Base-by-base conservation (phyloP, 441 rosid genomes). In the Isatis lusitanica region DNA sequence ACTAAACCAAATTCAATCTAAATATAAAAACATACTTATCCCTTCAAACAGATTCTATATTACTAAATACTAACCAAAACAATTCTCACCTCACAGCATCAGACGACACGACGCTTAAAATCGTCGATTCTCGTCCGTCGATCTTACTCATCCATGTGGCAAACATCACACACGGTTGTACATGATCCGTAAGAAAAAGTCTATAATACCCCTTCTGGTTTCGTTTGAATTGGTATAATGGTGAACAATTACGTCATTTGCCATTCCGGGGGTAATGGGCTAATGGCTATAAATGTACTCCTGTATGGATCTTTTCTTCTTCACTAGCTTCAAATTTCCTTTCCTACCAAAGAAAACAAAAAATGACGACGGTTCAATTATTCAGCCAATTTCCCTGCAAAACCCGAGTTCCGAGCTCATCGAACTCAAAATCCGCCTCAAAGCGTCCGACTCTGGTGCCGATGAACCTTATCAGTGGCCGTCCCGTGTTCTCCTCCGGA, bases 341-440 rank as follows among this genome's bases (percentile, higher is more conserved):
- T 18, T 30, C 21, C 31, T 7, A n/a, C 10, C 5, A 16, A 30
- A 68, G 21, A 35, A 9, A 31, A 21, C 24, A 47, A 66, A 50
- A 16, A 43, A 90, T 90, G 96, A 87, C 94, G 65, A 47, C 88
- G 11, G 38, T 87, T 57, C 81, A 78, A 13, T 84, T 84, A 44
- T 59, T 80, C 72, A 76, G 15, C 68, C 85, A 74, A 72, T 78
- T 82, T 10, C 89, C 87, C 4, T 82, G 90, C 84, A 75, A 71
- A 68, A 55, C 80, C 38, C 70, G 81, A 44, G 78, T 69, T 5
- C 42, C 51, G 9, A 39, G 50, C 52, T 63, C 80, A 9, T 2
- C 72, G 1, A 64, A 30, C 59, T 35, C 63, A 7, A 82, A 60
- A 24, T 51, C 66, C 7, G 0, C 46, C 31, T 26, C 84, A 0